Base-by-base conservation (phyloP, 2,329 filamentous ascomycete species). In the Tolypocladium sp. region DNA sequence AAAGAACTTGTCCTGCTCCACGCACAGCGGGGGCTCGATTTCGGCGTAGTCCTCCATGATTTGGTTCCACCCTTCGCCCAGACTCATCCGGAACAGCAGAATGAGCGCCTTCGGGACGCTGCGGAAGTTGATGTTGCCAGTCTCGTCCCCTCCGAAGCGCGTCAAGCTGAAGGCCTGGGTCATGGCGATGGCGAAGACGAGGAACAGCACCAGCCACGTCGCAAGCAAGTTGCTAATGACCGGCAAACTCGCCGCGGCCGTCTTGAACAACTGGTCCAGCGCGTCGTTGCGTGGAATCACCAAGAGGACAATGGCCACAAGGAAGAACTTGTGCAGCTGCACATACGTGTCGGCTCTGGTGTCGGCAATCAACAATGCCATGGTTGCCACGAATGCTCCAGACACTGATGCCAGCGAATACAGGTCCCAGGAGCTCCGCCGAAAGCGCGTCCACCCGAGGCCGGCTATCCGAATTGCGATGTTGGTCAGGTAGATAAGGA, bases 241-340 rank as follows among this genome's bases (percentile, higher is more conserved):
- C 2, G 90, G 88, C 66, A 99, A 76, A 85, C 91, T 96, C 57
- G 93, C 94, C 13, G 94, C 94, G 0, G 93, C 95, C 2, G 95
- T 99, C 74, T 99, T 99, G 84, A 99, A 99, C 0, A 99, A 84
- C 71, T 99, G 94, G 70, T 99, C 95, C 27, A 99, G 82, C 56
- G 96, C 92, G 67, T 99, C 95, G 71, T 99, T 99, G 57, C 95
- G 85, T 1, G 94, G 94, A 62, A 99, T 99, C 40, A 99, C 82
- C 57, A 99, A 79, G 10, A 97, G 81, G 2, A 94, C 87, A 58
- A 97, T 89, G 10, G 91, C 88, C 25, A 97, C 94, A 38, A 99
- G 81, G 72, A 96, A 97, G 61, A 96, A 84, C 74, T 99, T 99
- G 78, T 97, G 92, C 38, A 97, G 76, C 74, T 92, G 90, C 40